Evolutionary conservation across 163 green algal species (phyloP), one percentile per base, ranked within the genome.

Genomic region (Chlamydomonas reinhardtii): DNA sequence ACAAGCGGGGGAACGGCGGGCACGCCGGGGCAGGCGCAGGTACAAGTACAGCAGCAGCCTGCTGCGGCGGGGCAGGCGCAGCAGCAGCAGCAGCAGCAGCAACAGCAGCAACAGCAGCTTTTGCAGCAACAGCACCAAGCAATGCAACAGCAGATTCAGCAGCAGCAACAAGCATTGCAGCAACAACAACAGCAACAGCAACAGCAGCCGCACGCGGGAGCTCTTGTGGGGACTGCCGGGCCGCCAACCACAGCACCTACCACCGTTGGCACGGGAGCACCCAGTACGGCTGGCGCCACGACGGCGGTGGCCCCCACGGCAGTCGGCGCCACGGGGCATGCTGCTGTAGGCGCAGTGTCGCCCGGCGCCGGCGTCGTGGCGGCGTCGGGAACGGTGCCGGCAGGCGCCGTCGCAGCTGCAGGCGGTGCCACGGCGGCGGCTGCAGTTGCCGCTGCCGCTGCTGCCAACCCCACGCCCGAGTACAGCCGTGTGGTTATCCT

Each of bases 401-500:
- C 34, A 15, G 14, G 1, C 48, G n/a, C 52, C 73, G 19, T n/a
- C 22, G 54, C 52, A 8, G 20, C 56, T 4, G 29, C 19, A 52
- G 31, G 29, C 37, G 61, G 52, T 27, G 1, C 66, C 31, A 29
- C 66, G 66, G 29, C 27, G 61, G 74, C 75, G 27, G 32, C 61
- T 12, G 27, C 59, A 12, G 39, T 37, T 29, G 37, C 56, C 11
- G 61, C 77, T n/a, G 14, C 19, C 31, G 68, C 66, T 17, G 32
- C 66, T 31, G 15, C 68, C 68, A 4, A n/a, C 43, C 62, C 15
- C 43, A 35, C 56, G 8, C 52, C 70, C 19, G 48, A 56, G 11
- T 82, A 24, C 72, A 76, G 61, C 39, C 82, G 82, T 1, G 82
- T 89, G 25, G 74, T 84, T 9, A 78, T 89, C 9, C 25, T 89